Conservation (phyloP, 129 eudicot genomes). For the Flaveria bidentis region DNA sequence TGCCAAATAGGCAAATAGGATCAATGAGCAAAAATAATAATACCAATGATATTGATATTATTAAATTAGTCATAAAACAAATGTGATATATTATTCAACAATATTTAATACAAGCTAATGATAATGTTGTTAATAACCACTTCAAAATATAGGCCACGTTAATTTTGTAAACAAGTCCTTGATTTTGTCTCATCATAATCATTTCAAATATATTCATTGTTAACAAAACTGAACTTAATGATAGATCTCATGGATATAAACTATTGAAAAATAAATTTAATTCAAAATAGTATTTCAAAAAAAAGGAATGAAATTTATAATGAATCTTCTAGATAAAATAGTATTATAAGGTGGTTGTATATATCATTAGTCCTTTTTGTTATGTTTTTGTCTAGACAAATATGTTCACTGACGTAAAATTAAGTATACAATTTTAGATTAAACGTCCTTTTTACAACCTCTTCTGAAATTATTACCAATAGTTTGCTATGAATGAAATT, state of each 20-base stretch:
- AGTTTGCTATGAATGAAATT: too few species aligned
- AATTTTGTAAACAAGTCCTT: not conserved
- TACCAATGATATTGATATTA: not conserved
- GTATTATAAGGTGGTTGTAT: not conserved
- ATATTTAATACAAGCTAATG: not conserved
- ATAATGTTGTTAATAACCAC: not conserved
- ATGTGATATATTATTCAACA: not conserved
- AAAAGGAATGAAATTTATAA: too few species aligned
- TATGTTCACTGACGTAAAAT: not conserved
- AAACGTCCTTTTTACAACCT: too few species aligned
- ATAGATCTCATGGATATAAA: not conserved
- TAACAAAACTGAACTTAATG: not conserved
- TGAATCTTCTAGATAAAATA: not conserved
- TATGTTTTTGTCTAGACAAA: not conserved
- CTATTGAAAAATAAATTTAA: too few species aligned
- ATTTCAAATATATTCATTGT: not conserved
- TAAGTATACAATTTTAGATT: not conserved
- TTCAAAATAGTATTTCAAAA: too few species aligned
- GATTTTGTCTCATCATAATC: conserved; percentile 17
- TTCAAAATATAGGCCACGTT: not conserved
- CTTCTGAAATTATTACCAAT: too few species aligned
- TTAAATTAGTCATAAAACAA: not conserved
- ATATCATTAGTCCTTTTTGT: not conserved
- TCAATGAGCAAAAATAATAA: too few species aligned
- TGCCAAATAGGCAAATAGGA: conserved; percentile 24